Percentiles rank a stretch among this genome's conserved stretches.
Evolutionary conservation across 2,329 filamentous ascomycete genomes (phyloP).

Genomic region (Curvularia hawaiiensis): DNA sequence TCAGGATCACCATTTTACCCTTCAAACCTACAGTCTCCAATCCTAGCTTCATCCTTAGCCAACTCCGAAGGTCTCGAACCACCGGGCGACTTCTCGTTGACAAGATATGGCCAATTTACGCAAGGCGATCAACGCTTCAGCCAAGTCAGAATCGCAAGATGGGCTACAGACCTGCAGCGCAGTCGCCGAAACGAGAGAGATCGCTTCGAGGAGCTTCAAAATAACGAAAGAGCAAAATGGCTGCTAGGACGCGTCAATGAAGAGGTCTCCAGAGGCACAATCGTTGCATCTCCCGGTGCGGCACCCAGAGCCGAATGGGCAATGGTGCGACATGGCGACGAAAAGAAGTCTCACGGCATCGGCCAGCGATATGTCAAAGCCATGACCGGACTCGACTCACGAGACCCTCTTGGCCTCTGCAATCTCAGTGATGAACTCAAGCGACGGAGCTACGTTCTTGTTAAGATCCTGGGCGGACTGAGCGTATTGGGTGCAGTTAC

Average conservation of each 20-base stretch:
- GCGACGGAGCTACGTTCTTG: constrained; percentile 66
- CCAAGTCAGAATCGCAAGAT: constrained; percentile 76
- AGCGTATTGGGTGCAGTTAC: constrained; percentile 75
- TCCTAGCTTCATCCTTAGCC: constrained; percentile 44
- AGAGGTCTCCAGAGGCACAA: constrained; percentile 57
- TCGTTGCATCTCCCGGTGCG: constrained; percentile 32
- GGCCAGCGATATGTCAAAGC: constrained; percentile 28
- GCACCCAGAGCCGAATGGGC: constrained; percentile 43
- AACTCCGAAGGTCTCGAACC: constrained; percentile 31
- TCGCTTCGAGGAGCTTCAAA: constrained; percentile 65
- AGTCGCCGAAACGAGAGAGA: constrained; percentile 76
- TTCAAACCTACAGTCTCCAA: constrained; percentile 43
- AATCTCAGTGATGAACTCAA: constrained; percentile 70
- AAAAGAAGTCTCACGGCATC: constrained; percentile 35
- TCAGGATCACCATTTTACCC: constrained; percentile 42
- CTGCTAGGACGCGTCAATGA: constrained; percentile 70
- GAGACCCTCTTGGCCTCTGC: constrained; percentile 81
- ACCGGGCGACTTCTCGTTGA: constrained; percentile 44
- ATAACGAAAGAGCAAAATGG: constrained; percentile 70
- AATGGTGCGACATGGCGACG: constrained; percentile 33
- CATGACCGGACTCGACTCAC: constrained; percentile 53
- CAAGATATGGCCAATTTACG: constrained; percentile 57
- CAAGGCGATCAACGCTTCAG: constrained; percentile 66
- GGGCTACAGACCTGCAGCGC: constrained; percentile 80
- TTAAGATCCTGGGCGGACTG: constrained; percentile 76